A percentile compares a stretch with the other conserved stretches of the same genome.
These are phyloP conservation scores for Solanum pinnatisectum DNA, from an alignment of 257 asterid species.

Conservation along the genomic window DNA sequence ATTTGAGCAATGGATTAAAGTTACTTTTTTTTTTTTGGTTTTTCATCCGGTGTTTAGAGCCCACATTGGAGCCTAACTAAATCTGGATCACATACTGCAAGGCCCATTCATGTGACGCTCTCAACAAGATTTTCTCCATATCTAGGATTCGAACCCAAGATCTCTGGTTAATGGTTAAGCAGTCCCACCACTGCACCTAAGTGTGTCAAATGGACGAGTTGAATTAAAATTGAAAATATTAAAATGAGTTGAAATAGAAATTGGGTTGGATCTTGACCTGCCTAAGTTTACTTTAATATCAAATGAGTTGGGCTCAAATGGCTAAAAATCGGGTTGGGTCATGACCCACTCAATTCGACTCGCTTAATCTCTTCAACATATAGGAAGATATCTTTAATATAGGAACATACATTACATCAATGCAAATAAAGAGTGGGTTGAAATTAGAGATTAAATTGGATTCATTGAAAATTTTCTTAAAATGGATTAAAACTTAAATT, in stretches of 20 bases:
- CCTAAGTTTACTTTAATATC: background rate
- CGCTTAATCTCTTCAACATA: background rate
- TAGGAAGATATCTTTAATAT: too few relatives aligned
- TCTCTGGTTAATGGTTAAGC: background rate
- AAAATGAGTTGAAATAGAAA: too few relatives aligned
- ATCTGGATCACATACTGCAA: accelerated
- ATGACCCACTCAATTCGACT: background rate
- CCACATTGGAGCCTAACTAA: background rate
- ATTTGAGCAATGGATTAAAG: background rate
- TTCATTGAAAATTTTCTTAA: background rate
- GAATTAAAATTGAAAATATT: too few relatives aligned
- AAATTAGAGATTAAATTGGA: background rate
- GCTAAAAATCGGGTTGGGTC: background rate
- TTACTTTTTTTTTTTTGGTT: too few relatives aligned
- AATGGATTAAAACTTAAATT: too few relatives aligned
- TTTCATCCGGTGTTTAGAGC: accelerated
- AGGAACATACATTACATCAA: too few relatives aligned
- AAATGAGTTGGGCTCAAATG: background rate
- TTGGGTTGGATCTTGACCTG: background rate
- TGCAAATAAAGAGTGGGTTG: background rate
- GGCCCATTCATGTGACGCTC: accelerated
- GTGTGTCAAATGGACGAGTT: background rate
- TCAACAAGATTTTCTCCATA: too few relatives aligned
- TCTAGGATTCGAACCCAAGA: background rate
- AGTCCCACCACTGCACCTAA: too few relatives aligned